Evolutionary conservation across 192 early-diverging fungal genomes (phyloP).

Genomic region (Umbelopsis ramanniana): DNA sequence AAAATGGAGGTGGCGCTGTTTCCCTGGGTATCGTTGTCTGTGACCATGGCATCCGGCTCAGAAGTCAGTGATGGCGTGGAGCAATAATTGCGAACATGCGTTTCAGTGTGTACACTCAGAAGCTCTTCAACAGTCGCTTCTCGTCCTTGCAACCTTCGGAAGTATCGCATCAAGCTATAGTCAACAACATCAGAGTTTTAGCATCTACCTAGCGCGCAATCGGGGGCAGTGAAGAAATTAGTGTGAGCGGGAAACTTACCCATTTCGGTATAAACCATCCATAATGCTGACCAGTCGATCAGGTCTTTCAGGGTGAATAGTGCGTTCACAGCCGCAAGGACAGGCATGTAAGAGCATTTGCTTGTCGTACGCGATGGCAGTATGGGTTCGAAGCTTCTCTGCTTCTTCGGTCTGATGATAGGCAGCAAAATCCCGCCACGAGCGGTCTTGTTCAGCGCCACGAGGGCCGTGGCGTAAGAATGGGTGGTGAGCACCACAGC

Average conservation of each 20-base stretch:
- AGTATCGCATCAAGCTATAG: constrained; percentile 48
- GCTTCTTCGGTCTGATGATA: constrained; percentile 52
- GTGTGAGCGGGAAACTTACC: constrained; percentile 23
- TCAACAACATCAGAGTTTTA: background rate
- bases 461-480: constrained; percentile 46
- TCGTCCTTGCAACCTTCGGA: constrained; percentile 50
- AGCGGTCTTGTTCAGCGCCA: constrained; percentile 44
- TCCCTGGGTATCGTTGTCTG: constrained; percentile 24
- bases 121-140: constrained; percentile 53
- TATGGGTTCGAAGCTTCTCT: constrained; percentile 43
- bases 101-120: constrained; percentile 48
- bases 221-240: too few relatives aligned
- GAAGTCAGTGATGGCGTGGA: constrained; percentile 16
- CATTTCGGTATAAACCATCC: constrained; percentile 47
- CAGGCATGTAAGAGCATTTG: constrained; percentile 54
- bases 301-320: constrained; percentile 55
- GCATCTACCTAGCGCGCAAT: background rate
- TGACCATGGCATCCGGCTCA: constrained; percentile 17
- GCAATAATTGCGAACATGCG: constrained; percentile 56
- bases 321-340: constrained; percentile 51
- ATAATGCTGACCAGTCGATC: constrained; percentile 54
- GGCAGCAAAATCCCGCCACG: constrained; percentile 50
- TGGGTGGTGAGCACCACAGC: constrained; percentile 34
- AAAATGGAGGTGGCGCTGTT: background rate
- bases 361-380: constrained; percentile 51